Conservation (phyloP, 768 basidiomycete species). For the Mycena galopus region DNA sequence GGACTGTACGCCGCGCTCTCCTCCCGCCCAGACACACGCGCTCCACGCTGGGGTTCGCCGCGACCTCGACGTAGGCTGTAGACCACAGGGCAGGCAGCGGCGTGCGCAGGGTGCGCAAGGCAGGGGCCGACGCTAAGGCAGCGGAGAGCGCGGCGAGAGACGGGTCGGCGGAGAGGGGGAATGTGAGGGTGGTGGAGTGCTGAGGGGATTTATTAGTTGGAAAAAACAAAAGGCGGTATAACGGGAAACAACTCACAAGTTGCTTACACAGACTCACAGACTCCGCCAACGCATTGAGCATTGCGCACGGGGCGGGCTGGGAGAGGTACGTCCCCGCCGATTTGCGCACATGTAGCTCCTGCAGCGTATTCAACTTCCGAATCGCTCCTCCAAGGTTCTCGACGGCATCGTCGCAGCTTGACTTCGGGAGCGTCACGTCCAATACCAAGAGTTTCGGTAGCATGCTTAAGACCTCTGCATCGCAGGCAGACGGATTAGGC, state of each 20-base stretch:
- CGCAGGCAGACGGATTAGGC: slow-evolving; percentile 55
- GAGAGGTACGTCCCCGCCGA: slow-evolving; percentile 66
- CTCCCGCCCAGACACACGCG: neutral
- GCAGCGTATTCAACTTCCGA: slow-evolving; percentile 46
- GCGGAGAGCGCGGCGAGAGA: slow-evolving; percentile 47
- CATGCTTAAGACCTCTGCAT: slow-evolving; percentile 53
- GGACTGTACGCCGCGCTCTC: neutral
- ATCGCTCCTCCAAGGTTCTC: neutral
- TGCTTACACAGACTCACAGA: slow-evolving; percentile 58
- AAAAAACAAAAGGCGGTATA: no score
- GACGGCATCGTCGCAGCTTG: neutral
- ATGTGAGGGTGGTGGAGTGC: slow-evolving; percentile 67
- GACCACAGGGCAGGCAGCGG: slow-evolving; percentile 72
- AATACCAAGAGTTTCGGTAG: slow-evolving; percentile 20
- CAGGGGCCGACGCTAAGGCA: slow-evolving; percentile 52
- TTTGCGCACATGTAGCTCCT: slow-evolving; percentile 67
- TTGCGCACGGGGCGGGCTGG: slow-evolving; percentile 57
- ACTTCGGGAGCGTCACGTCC: neutral
- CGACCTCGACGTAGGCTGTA: neutral
- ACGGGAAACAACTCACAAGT: slow-evolving; percentile 58
- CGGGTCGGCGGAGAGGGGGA: slow-evolving; percentile 67
- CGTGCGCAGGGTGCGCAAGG: slow-evolving; percentile 64
- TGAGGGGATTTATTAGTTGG: no score
- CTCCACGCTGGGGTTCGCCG: neutral
- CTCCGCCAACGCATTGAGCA: slow-evolving; percentile 61